Conservation (phyloP, 345 rosid species). For the Eucalyptus camaldulensis region DNA sequence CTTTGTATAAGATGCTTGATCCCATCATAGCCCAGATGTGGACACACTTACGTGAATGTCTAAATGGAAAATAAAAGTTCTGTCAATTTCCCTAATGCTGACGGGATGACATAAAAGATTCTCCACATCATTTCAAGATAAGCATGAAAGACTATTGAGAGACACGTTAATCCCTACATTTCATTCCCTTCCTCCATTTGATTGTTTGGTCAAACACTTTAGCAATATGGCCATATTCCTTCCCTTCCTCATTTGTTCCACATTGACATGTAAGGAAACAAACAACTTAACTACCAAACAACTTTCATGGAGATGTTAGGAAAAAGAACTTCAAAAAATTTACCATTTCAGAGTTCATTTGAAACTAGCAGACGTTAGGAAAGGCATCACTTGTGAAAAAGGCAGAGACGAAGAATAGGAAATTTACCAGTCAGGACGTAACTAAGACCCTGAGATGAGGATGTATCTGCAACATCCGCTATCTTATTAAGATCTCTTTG, state of each 20-base stretch:
- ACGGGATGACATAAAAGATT: background rate
- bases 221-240: background rate
- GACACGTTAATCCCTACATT: background rate
- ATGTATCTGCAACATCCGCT: constrained; percentile 80
- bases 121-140: background rate
- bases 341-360: background rate
- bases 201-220: background rate
- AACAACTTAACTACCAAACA: background rate
- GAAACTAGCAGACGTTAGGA: background rate
- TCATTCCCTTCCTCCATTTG: background rate
- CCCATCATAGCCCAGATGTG: background rate
- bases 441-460: constrained; percentile 75
- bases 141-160: background rate
- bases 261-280: background rate
- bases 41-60: background rate
- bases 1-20: background rate
- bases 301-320: background rate
- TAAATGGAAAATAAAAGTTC: background rate
- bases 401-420: background rate
- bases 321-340: background rate
- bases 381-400: background rate
- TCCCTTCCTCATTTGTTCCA: background rate
- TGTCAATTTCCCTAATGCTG: background rate
- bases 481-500: constrained; percentile 77
- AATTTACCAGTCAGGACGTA: constrained; percentile 74